Evolutionary conservation across 257 asterid species (phyloP), one percentile per base, ranked within the genome.

Genomic region (Sherardia arvensis): DNA sequence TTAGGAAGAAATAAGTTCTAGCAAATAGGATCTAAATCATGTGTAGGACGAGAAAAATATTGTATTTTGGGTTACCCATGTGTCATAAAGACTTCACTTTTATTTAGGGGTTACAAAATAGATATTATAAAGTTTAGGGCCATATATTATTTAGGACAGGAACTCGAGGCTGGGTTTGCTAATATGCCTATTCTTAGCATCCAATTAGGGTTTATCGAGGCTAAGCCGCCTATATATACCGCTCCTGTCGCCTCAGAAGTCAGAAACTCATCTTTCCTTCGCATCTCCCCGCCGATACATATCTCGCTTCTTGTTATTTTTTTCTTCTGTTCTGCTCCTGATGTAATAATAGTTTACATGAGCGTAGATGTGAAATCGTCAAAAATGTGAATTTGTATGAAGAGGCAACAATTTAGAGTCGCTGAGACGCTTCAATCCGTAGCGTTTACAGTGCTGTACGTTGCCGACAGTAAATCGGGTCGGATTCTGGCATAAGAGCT

Each of bases 361-460:
- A n/a, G n/a, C n/a, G n/a, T n/a, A n/a, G n/a, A n/a, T n/a, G n/a
- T n/a, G n/a, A n/a, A n/a, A n/a, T n/a, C n/a, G n/a, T n/a, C n/a
- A n/a, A n/a, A n/a, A n/a, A n/a, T n/a, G 18, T 7, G 48, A 40
- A 12, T 40, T 40, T 40, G n/a, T 1, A 25, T 3, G 1, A 2
- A 27, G 30, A 58, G 80, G 80, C 80, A 76, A 76, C 70, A 76
- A 76, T 67, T 71, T 76, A 76, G 77, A 76, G 80, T 76, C 80
- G 66, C 80, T 68, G 74, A 55, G 32, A 59, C 70, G 64, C 27
- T 59, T 59, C 63, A 10, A 11, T 30, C 36, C 3, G 23, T 59
- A 59, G 63, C 70, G 76, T 66, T 55, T 55, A 20, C 59, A 67
- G 76, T 64, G 73, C 76, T 75, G 79, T 75, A 75, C 73, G 71